Evolutionary conservation across 306 rosid species (phyloP).

Genomic region (Vigna radiata): DNA sequence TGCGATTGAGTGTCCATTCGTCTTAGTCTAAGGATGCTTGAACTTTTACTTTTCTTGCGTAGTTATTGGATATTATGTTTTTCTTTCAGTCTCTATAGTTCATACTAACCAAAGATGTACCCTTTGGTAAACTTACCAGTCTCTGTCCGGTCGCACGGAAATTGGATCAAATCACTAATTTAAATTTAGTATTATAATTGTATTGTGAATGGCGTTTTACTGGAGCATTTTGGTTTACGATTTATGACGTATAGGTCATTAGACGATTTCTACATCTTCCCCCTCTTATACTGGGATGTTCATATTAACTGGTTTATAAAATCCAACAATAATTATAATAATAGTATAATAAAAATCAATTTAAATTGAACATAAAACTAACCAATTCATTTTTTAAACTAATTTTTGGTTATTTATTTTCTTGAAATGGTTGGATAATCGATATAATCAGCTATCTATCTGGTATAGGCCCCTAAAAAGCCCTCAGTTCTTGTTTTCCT

Average conservation of each 20-base stretch:
- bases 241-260: background rate
- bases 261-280: background rate
- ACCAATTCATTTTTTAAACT: too few relatives aligned
- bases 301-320: background rate
- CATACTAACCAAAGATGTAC: slow-evolving; percentile 22
- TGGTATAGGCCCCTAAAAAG: background rate
- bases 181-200: slow-evolving; percentile 8
- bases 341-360: background rate
- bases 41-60: slow-evolving; percentile 24
- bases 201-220: background rate
- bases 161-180: background rate
- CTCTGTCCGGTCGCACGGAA: slow-evolving; percentile 10
- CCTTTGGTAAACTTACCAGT: slow-evolving; percentile 20
- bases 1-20: slow-evolving; percentile 1
- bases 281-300: background rate
- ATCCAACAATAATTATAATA: background rate
- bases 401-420: background rate
- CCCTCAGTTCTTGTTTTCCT: background rate
- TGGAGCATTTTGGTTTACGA: background rate
- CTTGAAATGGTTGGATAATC: background rate
- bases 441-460: too few relatives aligned
- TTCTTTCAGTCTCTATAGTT: slow-evolving; percentile 26
- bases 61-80: slow-evolving; percentile 25
- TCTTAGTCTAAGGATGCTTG: slow-evolving; percentile 6
- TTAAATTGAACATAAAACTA: background rate